phyloP scores from a whole-genome alignment of 805 yeast genomes.

The Yarrowia sp. region DNA sequence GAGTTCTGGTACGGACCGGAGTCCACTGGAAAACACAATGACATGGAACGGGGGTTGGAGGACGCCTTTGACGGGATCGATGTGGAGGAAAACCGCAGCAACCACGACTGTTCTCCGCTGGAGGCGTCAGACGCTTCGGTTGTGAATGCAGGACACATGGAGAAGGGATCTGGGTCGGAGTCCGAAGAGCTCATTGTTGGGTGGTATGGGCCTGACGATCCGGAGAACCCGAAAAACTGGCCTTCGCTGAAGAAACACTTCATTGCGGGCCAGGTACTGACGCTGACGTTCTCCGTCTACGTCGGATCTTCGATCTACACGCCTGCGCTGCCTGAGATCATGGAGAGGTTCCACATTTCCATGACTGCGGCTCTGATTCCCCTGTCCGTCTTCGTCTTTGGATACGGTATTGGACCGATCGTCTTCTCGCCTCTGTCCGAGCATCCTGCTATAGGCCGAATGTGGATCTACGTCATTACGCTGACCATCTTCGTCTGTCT shows the following conservation, averaged over 20 bases:
- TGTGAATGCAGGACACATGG: no score
- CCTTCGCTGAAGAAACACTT: slow-evolving; percentile 42
- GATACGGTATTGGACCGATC: slow-evolving; percentile 57
- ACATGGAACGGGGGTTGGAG: no score
- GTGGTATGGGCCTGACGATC: slow-evolving; percentile 42
- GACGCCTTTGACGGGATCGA: no score
- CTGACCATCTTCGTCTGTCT: slow-evolving; percentile 48
- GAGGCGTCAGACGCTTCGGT: no score
- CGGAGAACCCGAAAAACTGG: slow-evolving; percentile 59
- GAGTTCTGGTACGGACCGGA: neutral
- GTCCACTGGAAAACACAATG: no score
- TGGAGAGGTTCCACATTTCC: slow-evolving; percentile 45
- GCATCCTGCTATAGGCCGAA: slow-evolving; percentile 52
- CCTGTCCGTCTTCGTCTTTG: slow-evolving; percentile 50
- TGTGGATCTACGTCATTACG: slow-evolving; percentile 48
- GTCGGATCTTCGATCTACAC: slow-evolving; percentile 55
- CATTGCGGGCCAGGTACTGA: slow-evolving; percentile 42
- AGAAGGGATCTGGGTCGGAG: no score
- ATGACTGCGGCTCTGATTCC: slow-evolving; percentile 49
- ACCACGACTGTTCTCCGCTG: no score
- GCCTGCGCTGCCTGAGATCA: slow-evolving; percentile 48
- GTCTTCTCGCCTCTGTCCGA: slow-evolving; percentile 55
- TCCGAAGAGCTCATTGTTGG: slow-evolving; percentile 5
- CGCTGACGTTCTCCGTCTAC: slow-evolving; percentile 49
- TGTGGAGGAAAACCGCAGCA: no score